Evolutionary conservation across 2,329 filamentous ascomycete genomes (phyloP).

Genomic region (Pochonia chlamydosporia): DNA sequence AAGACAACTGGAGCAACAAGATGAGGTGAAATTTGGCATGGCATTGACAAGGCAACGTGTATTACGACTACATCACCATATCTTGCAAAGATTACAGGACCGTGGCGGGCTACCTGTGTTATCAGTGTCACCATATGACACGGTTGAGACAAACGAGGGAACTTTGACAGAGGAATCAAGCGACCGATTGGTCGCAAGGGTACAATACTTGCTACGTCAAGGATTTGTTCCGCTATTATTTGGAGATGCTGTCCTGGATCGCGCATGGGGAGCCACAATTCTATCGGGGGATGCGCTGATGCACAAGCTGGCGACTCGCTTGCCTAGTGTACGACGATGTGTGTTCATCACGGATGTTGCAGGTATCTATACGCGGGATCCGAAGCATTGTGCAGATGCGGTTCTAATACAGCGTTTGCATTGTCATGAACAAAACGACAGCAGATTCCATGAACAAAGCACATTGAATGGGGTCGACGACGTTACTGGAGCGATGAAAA

Average conservation of each 20-base stretch:
- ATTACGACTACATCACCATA: constrained; percentile 2
- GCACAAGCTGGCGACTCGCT: not conserved
- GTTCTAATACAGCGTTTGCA: not conserved
- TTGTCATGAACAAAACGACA: not conserved
- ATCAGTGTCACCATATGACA: constrained; percentile 6
- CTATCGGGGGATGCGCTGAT: constrained; percentile 7
- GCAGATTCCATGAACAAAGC: not conserved
- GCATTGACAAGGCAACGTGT: constrained; percentile 4
- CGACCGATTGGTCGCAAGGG: not conserved
- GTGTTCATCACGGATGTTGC: constrained; percentile 6
- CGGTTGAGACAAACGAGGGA: constrained; percentile 3
- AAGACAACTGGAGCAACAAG: not conserved
- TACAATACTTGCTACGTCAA: not conserved
- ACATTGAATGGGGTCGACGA: not conserved
- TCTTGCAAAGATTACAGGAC: constrained; percentile 1
- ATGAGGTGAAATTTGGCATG: constrained; percentile 3
- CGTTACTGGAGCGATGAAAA: constrained; percentile 5
- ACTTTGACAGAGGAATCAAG: not conserved
- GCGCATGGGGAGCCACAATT: not conserved
- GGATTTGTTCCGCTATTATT: constrained; percentile 5
- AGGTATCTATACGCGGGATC: constrained; percentile 5
- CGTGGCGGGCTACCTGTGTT: constrained; percentile 1
- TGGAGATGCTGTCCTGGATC: constrained; percentile 6
- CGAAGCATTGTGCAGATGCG: not conserved
- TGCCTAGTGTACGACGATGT: constrained; percentile 1